A percentile compares a stretch with the other conserved stretches of the same genome.
These are phyloP conservation scores for Ambrosiella cleistominuta DNA, from an alignment of 2,329 filamentous ascomycete species.

Conservation along the genomic window DNA sequence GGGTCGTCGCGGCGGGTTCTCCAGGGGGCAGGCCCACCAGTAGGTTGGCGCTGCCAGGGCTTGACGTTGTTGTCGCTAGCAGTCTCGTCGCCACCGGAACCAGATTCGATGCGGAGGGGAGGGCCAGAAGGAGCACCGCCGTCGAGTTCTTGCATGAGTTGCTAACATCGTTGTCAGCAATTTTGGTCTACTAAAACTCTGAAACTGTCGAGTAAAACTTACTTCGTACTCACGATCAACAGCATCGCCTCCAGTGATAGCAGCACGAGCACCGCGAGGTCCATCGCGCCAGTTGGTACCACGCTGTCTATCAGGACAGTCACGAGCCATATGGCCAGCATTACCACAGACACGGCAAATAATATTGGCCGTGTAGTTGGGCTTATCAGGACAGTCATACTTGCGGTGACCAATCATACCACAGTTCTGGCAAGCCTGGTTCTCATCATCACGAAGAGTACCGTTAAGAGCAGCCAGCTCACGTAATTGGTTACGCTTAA, in stretches of 20 bases:
- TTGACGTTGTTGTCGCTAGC: constrained; percentile 43
- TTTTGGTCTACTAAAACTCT: not conserved
- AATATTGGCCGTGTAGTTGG: constrained; percentile 98
- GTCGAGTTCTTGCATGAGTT: constrained; percentile 87
- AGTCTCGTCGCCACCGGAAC: constrained; percentile 41
- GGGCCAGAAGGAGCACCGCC: constrained; percentile 49
- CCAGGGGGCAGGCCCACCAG: constrained; percentile 74
- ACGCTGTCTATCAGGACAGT: constrained; percentile 87
- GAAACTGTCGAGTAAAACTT: constrained; percentile 22
- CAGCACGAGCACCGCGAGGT: constrained; percentile 43
- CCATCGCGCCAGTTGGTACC: constrained; percentile 75
- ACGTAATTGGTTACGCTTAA: constrained; percentile 95
- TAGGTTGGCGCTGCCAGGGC: constrained; percentile 78
- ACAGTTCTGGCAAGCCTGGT: constrained; percentile 98
- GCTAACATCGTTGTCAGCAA: constrained; percentile 36
- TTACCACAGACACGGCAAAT: constrained; percentile 98
- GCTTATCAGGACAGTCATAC: constrained; percentile 93
- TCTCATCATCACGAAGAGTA: constrained; percentile 96
- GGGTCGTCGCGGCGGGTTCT: constrained; percentile 35
- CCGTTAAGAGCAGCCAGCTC: constrained; percentile 96
- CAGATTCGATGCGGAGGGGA: constrained; percentile 72
- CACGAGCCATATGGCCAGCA: constrained; percentile 92
- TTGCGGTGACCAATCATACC: constrained; percentile 98
- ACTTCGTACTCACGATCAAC: constrained; percentile 93
- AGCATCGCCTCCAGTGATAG: constrained; percentile 49